Evolutionary conservation across 352 stramenopile species (phyloP).

Genomic region (Globisporangium yorkense): DNA sequence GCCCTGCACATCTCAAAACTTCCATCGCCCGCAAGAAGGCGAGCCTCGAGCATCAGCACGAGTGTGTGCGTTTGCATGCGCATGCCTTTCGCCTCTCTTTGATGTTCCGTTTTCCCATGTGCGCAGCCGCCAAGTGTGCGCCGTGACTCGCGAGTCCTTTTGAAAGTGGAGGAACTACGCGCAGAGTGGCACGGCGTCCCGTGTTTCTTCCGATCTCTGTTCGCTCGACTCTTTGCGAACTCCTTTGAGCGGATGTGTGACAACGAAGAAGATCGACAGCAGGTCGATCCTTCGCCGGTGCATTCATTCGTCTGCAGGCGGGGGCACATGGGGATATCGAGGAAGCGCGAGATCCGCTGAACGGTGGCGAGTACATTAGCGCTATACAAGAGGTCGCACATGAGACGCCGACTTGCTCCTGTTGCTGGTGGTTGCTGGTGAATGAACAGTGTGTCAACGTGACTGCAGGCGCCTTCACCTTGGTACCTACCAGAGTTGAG

Average conservation of each 20-base stretch:
- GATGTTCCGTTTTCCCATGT: not conserved
- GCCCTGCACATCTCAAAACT: no score
- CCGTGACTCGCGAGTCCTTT: not conserved
- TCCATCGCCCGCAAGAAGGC: no score
- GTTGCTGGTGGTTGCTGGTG: not conserved
- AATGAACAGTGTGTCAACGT: no score
- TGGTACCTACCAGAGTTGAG: constrained; percentile 4
- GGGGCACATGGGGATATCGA: no score
- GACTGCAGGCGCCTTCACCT: constrained; percentile 3
- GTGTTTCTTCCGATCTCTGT: constrained; percentile 1
- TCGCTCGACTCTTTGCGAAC: not conserved
- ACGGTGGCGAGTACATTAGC: not conserved
- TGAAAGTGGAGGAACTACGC: not conserved
- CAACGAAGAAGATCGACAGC: not conserved
- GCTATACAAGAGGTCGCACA: not conserved
- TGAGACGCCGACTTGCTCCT: not conserved
- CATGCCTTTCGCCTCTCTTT: no score
- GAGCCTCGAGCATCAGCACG: no score
- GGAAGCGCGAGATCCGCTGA: not conserved
- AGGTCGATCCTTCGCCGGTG: not conserved
- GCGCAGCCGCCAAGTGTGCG: no score
- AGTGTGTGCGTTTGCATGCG: no score
- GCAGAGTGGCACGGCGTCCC: constrained; percentile 1
- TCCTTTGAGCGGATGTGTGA: not conserved
- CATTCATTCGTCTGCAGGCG: not conserved